Conservation (phyloP, 2,329 filamentous ascomycete species). For the Aspergillus texensis region DNA sequence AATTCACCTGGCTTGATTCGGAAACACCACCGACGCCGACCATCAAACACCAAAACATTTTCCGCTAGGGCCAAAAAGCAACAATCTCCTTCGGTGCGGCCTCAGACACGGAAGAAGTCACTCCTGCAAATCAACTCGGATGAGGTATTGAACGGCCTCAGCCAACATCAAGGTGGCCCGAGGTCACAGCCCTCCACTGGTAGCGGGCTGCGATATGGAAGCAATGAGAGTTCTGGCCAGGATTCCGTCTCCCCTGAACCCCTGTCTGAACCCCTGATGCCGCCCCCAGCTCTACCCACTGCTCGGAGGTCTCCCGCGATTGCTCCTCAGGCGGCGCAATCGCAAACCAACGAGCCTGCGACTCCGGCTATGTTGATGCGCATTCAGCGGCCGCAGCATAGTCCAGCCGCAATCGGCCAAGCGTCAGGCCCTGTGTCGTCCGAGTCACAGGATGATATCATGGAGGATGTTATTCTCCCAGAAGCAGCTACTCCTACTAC, state of each 20-base stretch:
- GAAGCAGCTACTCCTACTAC: constrained; percentile 65
- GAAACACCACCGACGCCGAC: constrained; percentile 44
- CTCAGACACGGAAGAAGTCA: constrained; percentile 42
- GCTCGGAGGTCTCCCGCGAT: constrained; percentile 45
- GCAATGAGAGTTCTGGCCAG: constrained; percentile 49
- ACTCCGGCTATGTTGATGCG: constrained; percentile 90
- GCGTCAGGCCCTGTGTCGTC: constrained; percentile 39
- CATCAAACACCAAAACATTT: constrained; percentile 36
- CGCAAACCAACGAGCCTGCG: constrained; percentile 61
- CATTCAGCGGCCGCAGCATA: constrained; percentile 55
- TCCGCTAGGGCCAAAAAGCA: constrained; percentile 41
- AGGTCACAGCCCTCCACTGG: constrained; percentile 30
- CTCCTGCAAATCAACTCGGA: constrained; percentile 35
- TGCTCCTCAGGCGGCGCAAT: constrained; percentile 32
- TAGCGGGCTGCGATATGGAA: constrained; percentile 38
- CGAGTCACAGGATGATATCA: constrained; percentile 56
- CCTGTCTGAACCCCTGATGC: constrained; percentile 54
- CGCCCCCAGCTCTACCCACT: constrained; percentile 50
- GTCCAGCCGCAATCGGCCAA: constrained; percentile 41
- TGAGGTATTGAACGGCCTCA: constrained; percentile 38
- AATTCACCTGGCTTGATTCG: constrained; percentile 38
- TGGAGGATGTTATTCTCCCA: constrained; percentile 71
- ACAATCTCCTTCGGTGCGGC: constrained; percentile 48
- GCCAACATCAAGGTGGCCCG: constrained; percentile 35
- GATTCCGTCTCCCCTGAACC: constrained; percentile 54